These are phyloP conservation scores for Penicillium canariense DNA, from an alignment of 495 filamentous ascomycete species.

Conservation along the genomic window DNA sequence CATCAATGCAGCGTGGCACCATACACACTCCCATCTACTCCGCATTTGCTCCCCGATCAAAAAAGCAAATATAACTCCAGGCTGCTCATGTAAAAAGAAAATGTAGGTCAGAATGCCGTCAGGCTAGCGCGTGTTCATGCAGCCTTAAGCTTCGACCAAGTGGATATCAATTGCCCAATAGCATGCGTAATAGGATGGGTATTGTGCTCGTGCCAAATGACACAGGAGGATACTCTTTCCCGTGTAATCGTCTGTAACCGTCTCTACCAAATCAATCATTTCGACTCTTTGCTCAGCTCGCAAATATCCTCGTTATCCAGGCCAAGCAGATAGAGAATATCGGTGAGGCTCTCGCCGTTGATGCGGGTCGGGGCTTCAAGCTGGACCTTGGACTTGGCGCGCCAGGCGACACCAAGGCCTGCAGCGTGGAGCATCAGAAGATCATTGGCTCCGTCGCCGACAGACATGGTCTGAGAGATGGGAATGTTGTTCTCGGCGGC, in stretches of 20 bases:
- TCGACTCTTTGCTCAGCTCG: slow-evolving; percentile 37
- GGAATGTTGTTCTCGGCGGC: slow-evolving; percentile 68
- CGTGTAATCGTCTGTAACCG: background rate
- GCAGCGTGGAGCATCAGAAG: slow-evolving; percentile 87
- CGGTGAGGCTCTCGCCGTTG: slow-evolving; percentile 74
- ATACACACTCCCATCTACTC: background rate
- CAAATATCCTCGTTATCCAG: slow-evolving; percentile 64
- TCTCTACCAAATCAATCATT: slow-evolving; percentile 9
- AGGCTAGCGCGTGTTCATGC: background rate
- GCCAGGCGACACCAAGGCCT: slow-evolving; percentile 88
- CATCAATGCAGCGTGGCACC: background rate
- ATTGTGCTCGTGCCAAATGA: background rate
- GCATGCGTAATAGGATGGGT: slow-evolving; percentile 5
- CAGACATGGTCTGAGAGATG: slow-evolving; percentile 74
- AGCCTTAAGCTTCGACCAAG: background rate
- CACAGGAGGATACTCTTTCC: background rate
- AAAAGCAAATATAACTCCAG: slow-evolving; percentile 2
- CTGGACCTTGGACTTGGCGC: slow-evolving; percentile 91
- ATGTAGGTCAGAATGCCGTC: slow-evolving; percentile 2
- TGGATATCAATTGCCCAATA: slow-evolving; percentile 8
- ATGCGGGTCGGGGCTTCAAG: slow-evolving; percentile 76
- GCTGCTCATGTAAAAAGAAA: background rate
- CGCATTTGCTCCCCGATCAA: background rate
- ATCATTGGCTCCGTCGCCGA: slow-evolving; percentile 96
- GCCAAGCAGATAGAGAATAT: slow-evolving; percentile 83